Evolutionary conservation across 768 basidiomycete species (phyloP), one percentile per base, ranked within the genome.

Genomic region (Boletus speciosus): DNA sequence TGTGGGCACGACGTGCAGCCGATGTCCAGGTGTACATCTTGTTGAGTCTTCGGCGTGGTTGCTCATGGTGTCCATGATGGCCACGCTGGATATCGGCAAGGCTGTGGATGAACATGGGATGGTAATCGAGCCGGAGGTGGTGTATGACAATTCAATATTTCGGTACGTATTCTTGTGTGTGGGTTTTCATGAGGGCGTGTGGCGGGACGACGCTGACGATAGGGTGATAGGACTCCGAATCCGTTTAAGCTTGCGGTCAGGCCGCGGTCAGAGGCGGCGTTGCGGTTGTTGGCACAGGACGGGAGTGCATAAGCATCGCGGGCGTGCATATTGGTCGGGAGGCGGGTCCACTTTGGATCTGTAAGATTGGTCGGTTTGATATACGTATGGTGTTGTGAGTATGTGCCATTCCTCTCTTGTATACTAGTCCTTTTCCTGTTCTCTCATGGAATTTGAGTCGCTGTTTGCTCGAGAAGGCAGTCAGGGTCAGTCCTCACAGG

Each of bases 1-100:
- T 3, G 5, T 3, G n/a, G 34, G 12, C 7, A 37, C 47, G 16
- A 39, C 6, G 1, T 25, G 34, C 55, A 83, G 84, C 49, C 78
- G 77, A 34, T 88, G 86, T 64, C 87, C 87, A 1, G 87, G 87
- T 15, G 61, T 68, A 37, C 71, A 85, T 63, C 76, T 88, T 29
- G 81, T 82, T 52, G 86, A 88, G 55, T 77, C 79, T 4, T 83
- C 83, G 1, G 69, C 78, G 36, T 88, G 86, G 83, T 64, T 86
- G 21, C 69, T 83, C 16, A 71, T 84, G n/a, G 76, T 78, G 2
- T 73, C 74, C 14, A 79, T 84, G 66, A 69, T 87, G 11, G 81
- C 84, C 1, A 81, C 81, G 43, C 64, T 86, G 38, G 76, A 85
- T 52, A 77, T 87, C 11, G 59, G 67, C 37, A 82, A 79, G 66